phyloP scores from a whole-genome alignment of 1,284 basidiomycete species.

The Rugosomyces carneus region DNA sequence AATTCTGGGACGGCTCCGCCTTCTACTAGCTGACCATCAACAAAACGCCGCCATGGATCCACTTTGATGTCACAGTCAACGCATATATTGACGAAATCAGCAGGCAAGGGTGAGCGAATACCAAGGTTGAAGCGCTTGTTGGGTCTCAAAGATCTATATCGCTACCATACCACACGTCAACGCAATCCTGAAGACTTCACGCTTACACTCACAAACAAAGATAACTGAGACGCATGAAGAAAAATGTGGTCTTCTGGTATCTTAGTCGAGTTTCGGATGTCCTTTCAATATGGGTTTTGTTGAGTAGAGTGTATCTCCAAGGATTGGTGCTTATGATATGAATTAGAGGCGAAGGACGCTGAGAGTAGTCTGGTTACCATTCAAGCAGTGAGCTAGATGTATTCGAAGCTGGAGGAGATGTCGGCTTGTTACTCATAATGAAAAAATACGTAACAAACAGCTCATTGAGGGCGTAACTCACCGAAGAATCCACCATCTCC shows the following conservation, averaged over 20 bases:
- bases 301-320: slow-evolving; percentile 53
- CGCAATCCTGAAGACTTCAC: not conserved
- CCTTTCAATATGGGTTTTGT: slow-evolving; percentile 22
- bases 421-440: slow-evolving; percentile 32
- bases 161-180: slow-evolving; percentile 29
- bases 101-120: slow-evolving; percentile 47
- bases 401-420: slow-evolving; percentile 57
- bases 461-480: slow-evolving; percentile 27
- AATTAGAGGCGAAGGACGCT: not conserved
- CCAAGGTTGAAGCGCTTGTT: slow-evolving; percentile 43
- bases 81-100: slow-evolving; percentile 45
- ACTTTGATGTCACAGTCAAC: slow-evolving; percentile 34
- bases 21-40: slow-evolving; percentile 33
- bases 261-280: slow-evolving; percentile 25
- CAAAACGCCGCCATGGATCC: slow-evolving; percentile 39
- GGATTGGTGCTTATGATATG: slow-evolving; percentile 42
- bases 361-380: slow-evolving; percentile 22
- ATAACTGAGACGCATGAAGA: slow-evolving; percentile 53
- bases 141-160: slow-evolving; percentile 37
- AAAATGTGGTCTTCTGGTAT: slow-evolving; percentile 46
- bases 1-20: slow-evolving; percentile 33
- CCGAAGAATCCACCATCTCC: slow-evolving; percentile 56
- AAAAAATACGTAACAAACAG: slow-evolving; percentile 3
- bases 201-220: slow-evolving; percentile 40
- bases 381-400: slow-evolving; percentile 48